Percentiles rank a stretch among this genome's conserved stretches.
Evolutionary conservation across 805 yeast genomes (phyloP).

Genomic region (Candida hungchunana): DNA sequence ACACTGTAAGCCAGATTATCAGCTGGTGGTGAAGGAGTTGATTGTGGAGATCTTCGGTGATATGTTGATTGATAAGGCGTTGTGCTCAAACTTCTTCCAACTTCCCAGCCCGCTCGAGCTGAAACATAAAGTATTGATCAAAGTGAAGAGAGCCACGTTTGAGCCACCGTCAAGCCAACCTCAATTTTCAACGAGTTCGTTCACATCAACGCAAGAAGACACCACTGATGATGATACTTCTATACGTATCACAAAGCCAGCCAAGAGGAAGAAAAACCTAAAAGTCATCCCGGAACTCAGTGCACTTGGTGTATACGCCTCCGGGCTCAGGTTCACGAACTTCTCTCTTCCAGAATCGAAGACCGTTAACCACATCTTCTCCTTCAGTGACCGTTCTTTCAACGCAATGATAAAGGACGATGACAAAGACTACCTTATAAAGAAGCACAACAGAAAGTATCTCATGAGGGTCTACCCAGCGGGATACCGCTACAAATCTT

Average conservation of each 20-base stretch:
- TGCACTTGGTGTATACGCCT: conserved; percentile 56
- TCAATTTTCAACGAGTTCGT: conserved; percentile 15
- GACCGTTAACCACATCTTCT: conserved; percentile 75
- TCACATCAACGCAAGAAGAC: conserved; percentile 32
- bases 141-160: conserved; percentile 51
- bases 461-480: conserved; percentile 89
- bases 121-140: conserved; percentile 67
- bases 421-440: conserved; percentile 48
- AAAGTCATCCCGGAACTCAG: conserved; percentile 43
- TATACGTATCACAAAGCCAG: conserved; percentile 1
- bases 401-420: conserved; percentile 61
- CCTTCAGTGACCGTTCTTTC: conserved; percentile 73
- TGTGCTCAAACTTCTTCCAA: conserved; percentile 27
- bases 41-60: conserved; percentile 59
- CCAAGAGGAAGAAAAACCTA: conserved; percentile 11
- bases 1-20: conserved; percentile 69
- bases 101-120: conserved; percentile 75
- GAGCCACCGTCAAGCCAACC: conserved; percentile 19
- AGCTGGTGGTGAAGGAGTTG: conserved; percentile 48
- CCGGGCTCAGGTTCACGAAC: conserved; percentile 72
- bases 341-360: conserved; percentile 86
- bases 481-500: conserved; percentile 65
- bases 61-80: conserved; percentile 31
- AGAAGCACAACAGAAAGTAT: conserved; percentile 72
- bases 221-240: conserved; percentile 4